These are phyloP conservation scores for Nemania sp. DNA, from an alignment of 2,329 filamentous ascomycete genomes.

Conservation along the genomic window DNA sequence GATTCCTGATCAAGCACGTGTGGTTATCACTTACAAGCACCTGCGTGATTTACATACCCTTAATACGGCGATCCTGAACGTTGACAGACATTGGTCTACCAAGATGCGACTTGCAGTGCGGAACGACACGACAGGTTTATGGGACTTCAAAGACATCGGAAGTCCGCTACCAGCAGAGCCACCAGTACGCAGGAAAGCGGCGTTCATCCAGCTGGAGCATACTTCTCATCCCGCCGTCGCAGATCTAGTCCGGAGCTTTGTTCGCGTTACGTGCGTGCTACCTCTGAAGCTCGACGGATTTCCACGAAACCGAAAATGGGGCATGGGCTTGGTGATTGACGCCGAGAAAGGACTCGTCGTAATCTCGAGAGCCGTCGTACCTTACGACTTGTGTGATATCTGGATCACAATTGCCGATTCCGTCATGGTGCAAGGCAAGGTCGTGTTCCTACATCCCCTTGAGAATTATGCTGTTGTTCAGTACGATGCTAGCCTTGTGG, in stretches of 20 bases:
- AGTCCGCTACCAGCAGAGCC: slow-evolving; percentile 77
- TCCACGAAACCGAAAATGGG: slow-evolving; percentile 89
- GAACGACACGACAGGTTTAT: slow-evolving; percentile 87
- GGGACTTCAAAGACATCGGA: slow-evolving; percentile 90
- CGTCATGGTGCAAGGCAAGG: slow-evolving; percentile 90
- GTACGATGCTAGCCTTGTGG: slow-evolving; percentile 91
- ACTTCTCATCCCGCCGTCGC: slow-evolving; percentile 88
- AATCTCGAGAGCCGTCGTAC: slow-evolving; percentile 91
- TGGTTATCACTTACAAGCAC: slow-evolving; percentile 95
- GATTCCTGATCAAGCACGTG: slow-evolving; percentile 80
- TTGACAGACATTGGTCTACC: slow-evolving; percentile 93
- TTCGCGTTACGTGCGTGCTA: slow-evolving; percentile 90
- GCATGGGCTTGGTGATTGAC: slow-evolving; percentile 96
- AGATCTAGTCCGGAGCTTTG: slow-evolving; percentile 91
- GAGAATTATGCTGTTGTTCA: slow-evolving; percentile 97
- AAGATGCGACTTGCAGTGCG: slow-evolving; percentile 93
- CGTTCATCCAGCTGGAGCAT: slow-evolving; percentile 90
- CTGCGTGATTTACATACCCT: slow-evolving; percentile 92
- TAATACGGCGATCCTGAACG: slow-evolving; percentile 87
- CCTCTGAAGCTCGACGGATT: slow-evolving; percentile 98
- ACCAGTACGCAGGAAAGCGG: slow-evolving; percentile 75
- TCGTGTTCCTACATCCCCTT: slow-evolving; percentile 92
- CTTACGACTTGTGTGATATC: slow-evolving; percentile 96
- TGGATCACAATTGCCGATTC: slow-evolving; percentile 96
- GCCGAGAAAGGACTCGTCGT: slow-evolving; percentile 94